phyloP scores from a whole-genome alignment of 306 rosid species.

The Malus fusca region DNA sequence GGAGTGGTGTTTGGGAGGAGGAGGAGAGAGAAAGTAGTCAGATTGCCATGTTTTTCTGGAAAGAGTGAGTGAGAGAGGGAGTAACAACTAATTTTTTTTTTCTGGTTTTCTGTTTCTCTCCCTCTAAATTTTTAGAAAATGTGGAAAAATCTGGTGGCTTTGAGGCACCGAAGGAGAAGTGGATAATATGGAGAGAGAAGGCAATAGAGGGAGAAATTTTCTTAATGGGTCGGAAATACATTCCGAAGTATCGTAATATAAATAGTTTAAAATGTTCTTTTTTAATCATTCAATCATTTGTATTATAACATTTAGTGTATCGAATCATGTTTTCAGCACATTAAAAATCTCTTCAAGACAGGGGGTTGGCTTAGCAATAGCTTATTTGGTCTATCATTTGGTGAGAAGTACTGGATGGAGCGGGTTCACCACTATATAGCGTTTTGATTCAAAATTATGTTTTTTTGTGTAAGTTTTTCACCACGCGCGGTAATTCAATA shows the following conservation, averaged over 20 bases:
- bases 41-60: background rate
- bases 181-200: conserved; percentile 41
- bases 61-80: background rate
- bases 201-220: background rate
- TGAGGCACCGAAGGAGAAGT: conserved; percentile 19
- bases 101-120: background rate
- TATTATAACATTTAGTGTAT: fast-evolving
- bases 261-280: no score
- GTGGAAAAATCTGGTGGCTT: conserved; percentile 40
- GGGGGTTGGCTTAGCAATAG: no score
- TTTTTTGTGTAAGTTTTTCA: no score
- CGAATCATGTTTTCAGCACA: no score
- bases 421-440: no score
- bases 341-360: no score
- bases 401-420: no score
- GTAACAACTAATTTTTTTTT: background rate
- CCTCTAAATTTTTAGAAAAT: background rate
- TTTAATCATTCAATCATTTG: fast-evolving
- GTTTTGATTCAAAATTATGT: no score
- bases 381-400: no score
- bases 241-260: fast-evolving
- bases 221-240: fast-evolving
- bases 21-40: background rate
- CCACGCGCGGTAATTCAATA: no score
- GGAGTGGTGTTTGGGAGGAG: background rate